phyloP scores from a whole-genome alignment of 306 rosid genomes.

The Medicago arabica region DNA sequence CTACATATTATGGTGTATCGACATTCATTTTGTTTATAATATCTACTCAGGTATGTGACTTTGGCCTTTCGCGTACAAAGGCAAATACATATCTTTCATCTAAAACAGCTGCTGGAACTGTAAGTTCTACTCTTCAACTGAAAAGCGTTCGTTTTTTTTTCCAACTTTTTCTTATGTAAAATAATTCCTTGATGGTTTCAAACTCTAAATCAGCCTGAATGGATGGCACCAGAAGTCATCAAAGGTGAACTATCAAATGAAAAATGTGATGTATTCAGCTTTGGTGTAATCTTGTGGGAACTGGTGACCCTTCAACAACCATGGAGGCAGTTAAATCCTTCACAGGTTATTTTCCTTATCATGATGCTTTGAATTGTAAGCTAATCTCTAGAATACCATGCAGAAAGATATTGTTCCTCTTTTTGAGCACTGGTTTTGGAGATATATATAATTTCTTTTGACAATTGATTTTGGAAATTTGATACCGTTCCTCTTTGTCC shows the following conservation, averaged over 20 bases:
- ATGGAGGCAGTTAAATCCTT: slow-evolving; percentile 77
- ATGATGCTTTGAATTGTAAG: slow-evolving; percentile 15
- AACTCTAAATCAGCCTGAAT: slow-evolving; percentile 69
- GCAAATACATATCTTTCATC: slow-evolving; percentile 93
- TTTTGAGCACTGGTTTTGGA: slow-evolving; percentile 8
- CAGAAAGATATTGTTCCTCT: slow-evolving; percentile 5
- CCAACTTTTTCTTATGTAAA: not conserved
- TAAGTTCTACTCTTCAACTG: slow-evolving; percentile 55
- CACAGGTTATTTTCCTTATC: slow-evolving; percentile 65
- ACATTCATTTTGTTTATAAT: slow-evolving; percentile 30
- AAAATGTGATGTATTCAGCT: slow-evolving; percentile 93
- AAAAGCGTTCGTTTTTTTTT: not conserved
- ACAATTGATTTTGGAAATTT: too few relatives aligned
- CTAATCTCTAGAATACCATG: slow-evolving; percentile 29
- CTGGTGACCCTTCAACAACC: slow-evolving; percentile 87
- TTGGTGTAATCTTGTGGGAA: slow-evolving; percentile 96
- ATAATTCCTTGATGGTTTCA: slow-evolving; percentile 32
- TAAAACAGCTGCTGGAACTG: slow-evolving; percentile 95
- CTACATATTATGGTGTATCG: slow-evolving; percentile 15
- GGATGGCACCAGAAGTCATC: slow-evolving; percentile 99
- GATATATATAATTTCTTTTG: too few relatives aligned
- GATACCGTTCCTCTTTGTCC: too few relatives aligned
- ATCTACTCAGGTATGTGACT: slow-evolving; percentile 77
- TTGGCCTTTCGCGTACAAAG: slow-evolving; percentile 92
- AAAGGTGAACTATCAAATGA: slow-evolving; percentile 87